A percentile compares a stretch with the other conserved stretches of the same genome.
phyloP scores from a whole-genome alignment of 2,329 filamentous ascomycete genomes.

The Phialocephala sp. region DNA sequence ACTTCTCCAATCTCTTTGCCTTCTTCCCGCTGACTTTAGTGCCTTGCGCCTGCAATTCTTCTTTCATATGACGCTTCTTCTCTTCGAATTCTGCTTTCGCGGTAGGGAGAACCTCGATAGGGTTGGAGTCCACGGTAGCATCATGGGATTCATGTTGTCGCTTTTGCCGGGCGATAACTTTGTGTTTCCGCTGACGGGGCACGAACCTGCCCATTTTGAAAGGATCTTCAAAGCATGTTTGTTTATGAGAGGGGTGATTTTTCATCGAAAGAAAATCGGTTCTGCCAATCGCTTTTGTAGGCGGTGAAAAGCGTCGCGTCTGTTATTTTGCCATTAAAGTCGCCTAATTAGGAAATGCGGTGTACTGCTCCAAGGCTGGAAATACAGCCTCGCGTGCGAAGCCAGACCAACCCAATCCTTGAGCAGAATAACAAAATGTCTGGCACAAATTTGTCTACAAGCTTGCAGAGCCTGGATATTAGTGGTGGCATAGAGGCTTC shows the following conservation, averaged over 20 bases:
- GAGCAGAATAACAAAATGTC: slow-evolving; percentile 24
- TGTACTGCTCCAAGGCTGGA: slow-evolving; percentile 22
- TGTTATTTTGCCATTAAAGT: no score
- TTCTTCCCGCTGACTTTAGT: slow-evolving; percentile 67
- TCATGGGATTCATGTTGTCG: slow-evolving; percentile 48
- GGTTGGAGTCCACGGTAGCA: slow-evolving; percentile 57
- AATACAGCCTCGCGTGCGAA: slow-evolving; percentile 28
- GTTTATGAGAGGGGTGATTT: background rate
- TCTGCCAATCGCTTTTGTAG: background rate
- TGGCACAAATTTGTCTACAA: slow-evolving; percentile 23
- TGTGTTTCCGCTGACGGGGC: slow-evolving; percentile 70
- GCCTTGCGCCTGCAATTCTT: slow-evolving; percentile 57
- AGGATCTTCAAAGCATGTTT: slow-evolving; percentile 15
- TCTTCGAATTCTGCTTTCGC: slow-evolving; percentile 54
- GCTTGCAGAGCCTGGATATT: slow-evolving; percentile 23
- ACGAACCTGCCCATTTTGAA: slow-evolving; percentile 54
- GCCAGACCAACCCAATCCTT: background rate
- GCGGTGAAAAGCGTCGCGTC: no score
- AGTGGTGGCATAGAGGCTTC: slow-evolving; percentile 27
- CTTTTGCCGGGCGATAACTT: slow-evolving; percentile 68
- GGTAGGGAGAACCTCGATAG: slow-evolving; percentile 55
- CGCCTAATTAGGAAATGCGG: slow-evolving; percentile 18
- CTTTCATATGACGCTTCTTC: slow-evolving; percentile 60
- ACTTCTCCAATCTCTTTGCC: slow-evolving; percentile 70
- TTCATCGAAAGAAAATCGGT: slow-evolving; percentile 1